These are phyloP conservation scores for Fraxinus cuspidata DNA, from an alignment of 257 asterid genomes.

Conservation along the genomic window DNA sequence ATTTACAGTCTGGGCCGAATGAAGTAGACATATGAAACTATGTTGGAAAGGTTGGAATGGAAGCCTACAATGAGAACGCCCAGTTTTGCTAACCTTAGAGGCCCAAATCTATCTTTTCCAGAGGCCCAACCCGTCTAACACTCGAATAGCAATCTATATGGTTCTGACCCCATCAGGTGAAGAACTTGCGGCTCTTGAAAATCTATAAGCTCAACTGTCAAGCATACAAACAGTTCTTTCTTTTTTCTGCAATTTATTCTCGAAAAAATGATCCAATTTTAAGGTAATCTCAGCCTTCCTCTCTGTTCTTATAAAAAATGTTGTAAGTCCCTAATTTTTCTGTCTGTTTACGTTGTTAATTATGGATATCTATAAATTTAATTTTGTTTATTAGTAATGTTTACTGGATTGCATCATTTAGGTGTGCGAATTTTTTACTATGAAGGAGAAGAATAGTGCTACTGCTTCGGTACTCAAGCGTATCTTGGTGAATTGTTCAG, in stretches of 20 bases:
- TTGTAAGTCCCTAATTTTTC: background rate
- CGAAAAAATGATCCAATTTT: background rate
- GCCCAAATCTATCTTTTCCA: background rate
- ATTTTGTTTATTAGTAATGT: background rate
- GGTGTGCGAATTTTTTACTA: conserved; percentile 39
- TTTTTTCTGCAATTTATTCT: background rate
- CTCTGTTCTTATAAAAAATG: background rate
- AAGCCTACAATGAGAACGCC: background rate
- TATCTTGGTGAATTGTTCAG: conserved; percentile 64
- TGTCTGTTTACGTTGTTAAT: background rate
- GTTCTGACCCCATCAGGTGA: background rate
- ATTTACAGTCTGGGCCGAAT: background rate
- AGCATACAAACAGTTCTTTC: background rate
- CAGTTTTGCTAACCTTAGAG: background rate
- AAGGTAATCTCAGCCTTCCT: background rate
- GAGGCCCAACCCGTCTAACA: background rate
- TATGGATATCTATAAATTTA: background rate
- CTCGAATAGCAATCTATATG: background rate
- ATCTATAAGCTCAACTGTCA: background rate
- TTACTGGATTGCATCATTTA: background rate
- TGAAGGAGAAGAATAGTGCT: conserved; percentile 73
- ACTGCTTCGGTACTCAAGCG: conserved; percentile 63
- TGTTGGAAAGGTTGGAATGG: too few relatives aligned
- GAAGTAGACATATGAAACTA: background rate
- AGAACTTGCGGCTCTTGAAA: background rate